Conservation (phyloP, 2,329 filamentous ascomycete species). For the Beauveria asiatica region DNA sequence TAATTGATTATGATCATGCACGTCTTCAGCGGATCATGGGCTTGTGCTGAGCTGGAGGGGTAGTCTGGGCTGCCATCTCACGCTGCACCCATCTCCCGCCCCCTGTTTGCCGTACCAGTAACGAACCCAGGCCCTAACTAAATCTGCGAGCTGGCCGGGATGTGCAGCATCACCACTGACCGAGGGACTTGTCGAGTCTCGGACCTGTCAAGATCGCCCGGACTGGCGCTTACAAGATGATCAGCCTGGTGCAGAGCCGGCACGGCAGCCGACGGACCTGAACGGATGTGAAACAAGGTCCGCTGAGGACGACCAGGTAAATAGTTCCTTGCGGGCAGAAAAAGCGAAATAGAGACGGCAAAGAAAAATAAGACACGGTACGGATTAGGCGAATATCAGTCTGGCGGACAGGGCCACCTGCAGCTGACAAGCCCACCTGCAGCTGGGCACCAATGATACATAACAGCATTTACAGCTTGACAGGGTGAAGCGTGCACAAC, state of each 20-base stretch:
- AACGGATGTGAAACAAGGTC: background rate
- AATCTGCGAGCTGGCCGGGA: background rate
- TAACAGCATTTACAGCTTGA: background rate
- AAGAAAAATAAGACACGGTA: too few species aligned
- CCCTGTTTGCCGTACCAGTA: background rate
- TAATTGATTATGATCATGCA: background rate
- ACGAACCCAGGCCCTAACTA: background rate
- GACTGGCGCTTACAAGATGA: slow-evolving; percentile 1
- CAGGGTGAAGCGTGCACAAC: background rate
- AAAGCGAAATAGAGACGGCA: too few species aligned
- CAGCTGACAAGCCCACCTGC: background rate
- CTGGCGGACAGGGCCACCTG: background rate
- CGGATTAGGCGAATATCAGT: too few species aligned
- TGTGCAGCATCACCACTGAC: background rate
- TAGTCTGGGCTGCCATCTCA: background rate
- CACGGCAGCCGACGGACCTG: background rate
- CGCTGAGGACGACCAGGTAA: background rate
- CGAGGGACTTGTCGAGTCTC: background rate
- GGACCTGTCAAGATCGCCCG: background rate
- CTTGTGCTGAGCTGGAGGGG: background rate
- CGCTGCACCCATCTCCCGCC: background rate
- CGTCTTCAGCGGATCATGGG: slow-evolving; percentile 1
- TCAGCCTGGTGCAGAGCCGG: background rate
- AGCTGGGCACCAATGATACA: background rate
- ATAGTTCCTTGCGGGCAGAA: background rate